Evolutionary conservation across 495 filamentous ascomycete species (phyloP).

Genomic region (Neurospora pannonica): DNA sequence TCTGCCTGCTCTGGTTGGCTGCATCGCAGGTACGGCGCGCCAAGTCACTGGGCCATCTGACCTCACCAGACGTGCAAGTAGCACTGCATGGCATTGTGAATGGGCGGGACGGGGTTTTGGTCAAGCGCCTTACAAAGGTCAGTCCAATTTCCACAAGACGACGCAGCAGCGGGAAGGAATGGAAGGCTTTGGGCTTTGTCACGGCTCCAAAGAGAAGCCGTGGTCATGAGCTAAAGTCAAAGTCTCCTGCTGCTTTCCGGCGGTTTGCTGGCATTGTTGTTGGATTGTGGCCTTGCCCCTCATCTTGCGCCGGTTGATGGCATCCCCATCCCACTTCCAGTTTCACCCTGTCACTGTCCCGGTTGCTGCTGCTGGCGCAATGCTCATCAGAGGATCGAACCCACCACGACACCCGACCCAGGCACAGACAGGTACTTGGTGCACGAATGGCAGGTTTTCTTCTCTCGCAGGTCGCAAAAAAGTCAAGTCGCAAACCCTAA

Average conservation of each 20-base stretch:
- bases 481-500: not conserved
- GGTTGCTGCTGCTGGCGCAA: not conserved
- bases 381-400: not conserved
- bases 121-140: not conserved
- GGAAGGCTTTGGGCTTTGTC: not conserved
- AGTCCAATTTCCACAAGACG: not conserved
- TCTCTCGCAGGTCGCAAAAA: not conserved
- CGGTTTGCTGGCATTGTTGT: not conserved
- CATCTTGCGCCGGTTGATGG: not conserved
- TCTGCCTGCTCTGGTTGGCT: slow-evolving; percentile 22
- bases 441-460: not conserved
- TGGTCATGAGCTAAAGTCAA: not conserved
- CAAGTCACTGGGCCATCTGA: slow-evolving; percentile 26
- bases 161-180: not conserved
- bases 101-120: not conserved
- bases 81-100: slow-evolving; percentile 12
- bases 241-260: not conserved
- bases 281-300: not conserved
- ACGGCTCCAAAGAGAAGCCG: not conserved
- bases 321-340: not conserved
- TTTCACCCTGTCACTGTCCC: not conserved
- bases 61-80: slow-evolving; percentile 25
- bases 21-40: slow-evolving; percentile 18
- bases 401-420: not conserved
- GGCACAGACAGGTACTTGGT: not conserved